Base-by-base conservation (phyloP, 2,329 filamentous ascomycete genomes). In the Hysterium pulicare region DNA sequence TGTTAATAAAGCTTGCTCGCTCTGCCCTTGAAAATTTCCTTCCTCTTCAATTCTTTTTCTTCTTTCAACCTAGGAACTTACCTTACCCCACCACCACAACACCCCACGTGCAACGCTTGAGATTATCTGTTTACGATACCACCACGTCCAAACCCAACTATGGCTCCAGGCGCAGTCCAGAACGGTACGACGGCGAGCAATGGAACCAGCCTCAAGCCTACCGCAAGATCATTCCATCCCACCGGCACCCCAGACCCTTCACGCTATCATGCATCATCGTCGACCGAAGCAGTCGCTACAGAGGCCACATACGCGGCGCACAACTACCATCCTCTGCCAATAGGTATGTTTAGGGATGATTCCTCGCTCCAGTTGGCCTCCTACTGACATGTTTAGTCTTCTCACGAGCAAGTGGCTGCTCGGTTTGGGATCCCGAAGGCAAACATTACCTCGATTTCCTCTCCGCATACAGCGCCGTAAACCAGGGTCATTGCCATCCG, bases 401-500 rank as follows among this genome's bases (percentile, higher is more conserved):
- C 69, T 78, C 91, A 43, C 82, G 83, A 52, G 93, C 90, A 32
- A 79, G 84, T 58, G 93, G 91, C 37, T 85, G 86, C 62, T 84
- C 86, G 47, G 93, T 97, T 45, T 98, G 93, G 91, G 93, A 98
- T 64, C 93, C 93, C 15, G 93, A 98, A 74, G 90, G 87, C 54
- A 65, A 67, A 58, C 84, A 95, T 68, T 97, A 98, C 71, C 83
- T 97, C 59, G 93, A 98, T 73, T 98, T 96, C 73, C 82, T 98
- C 53, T 97, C 91, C 35, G 93, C 93, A 53, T 98, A 98, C 78
- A 94, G 87, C 56, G 93, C 93, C 48, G 90, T 97, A 65, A 97
- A 97, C 75, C 91, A 97, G 71, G 91, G 91, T 50, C 91, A 98
- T 71, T 97, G 91, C 72, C 91, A 98, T 72, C 93, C 93, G 4